Evolutionary conservation across 768 basidiomycete genomes (phyloP), one percentile per base, ranked within the genome.

Genomic region (Boletus subcaerulescens): DNA sequence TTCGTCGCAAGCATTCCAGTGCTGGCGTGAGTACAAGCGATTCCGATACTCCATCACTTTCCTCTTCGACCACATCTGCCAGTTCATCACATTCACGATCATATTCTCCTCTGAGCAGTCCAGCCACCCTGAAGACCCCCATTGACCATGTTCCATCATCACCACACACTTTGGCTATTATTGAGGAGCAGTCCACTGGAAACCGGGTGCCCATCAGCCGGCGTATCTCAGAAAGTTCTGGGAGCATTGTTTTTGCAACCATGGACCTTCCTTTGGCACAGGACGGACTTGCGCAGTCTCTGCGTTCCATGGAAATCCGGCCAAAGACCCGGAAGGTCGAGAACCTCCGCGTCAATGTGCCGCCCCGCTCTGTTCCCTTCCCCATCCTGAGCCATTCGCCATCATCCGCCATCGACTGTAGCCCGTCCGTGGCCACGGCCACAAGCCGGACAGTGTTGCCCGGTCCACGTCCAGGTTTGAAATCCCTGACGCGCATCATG

Each of bases 41-140:
- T 54, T 77, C 75, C 47, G 77, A 79, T 53, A 76, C 74, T n/a
- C 78, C 78, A n/a, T 79, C 80, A 11, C 69, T 82, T 47, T 69
- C 73, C 31, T 77, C 77, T 46, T 78, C 75, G 29, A 67, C 60
- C 40, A 66, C 64, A 9, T 77, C 76, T 2, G 65, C 61, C 52
- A 75, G 74, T 49, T 77, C 76, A 5, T 63, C 64, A 4, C 69
- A 64, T 47, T 75, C 73, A 3, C 66, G 62, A 22, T 58, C 64
- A 47, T 57, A 60, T 66, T 60, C 58, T 57, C 77, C 68, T 8
- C 74, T 73, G 9, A 57, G 67, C 35, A 76, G 70, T 51, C 70
- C 66, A 20, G 69, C 59, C 9, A 65, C 64, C 55, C 53, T 73
- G 8, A 63, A 61, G 33, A 70, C 73, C n/a, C 69, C 74, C 8